phyloP scores from a whole-genome alignment of 129 eudicot genomes.

The Tanacetum coccineum region DNA sequence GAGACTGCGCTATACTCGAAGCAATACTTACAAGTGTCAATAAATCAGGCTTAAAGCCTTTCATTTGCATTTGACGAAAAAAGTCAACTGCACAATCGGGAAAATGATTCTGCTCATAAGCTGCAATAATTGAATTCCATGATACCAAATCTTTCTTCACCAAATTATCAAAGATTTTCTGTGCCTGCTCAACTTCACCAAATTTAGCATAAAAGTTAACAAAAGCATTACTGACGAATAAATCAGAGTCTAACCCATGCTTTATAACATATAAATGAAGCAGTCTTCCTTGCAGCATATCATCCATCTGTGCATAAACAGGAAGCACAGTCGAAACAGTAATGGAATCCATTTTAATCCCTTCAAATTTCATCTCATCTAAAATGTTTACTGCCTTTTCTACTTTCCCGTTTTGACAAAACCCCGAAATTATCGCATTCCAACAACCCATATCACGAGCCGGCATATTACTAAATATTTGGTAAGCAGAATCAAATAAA shows the following conservation, averaged over 20 bases:
- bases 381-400: slow-evolving; percentile 53
- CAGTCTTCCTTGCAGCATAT: slow-evolving; percentile 39
- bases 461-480: slow-evolving; percentile 62
- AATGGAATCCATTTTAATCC: slow-evolving; percentile 56
- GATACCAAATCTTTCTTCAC: slow-evolving; percentile 61
- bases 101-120: slow-evolving; percentile 68
- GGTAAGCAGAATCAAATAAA: slow-evolving; percentile 43
- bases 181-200: slow-evolving; percentile 49
- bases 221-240: slow-evolving; percentile 73
- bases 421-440: slow-evolving; percentile 86
- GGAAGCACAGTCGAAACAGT: slow-evolving; percentile 73
- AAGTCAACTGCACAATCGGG: slow-evolving; percentile 42
- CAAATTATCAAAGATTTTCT: slow-evolving; percentile 56
- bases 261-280: slow-evolving; percentile 66
- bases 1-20: slow-evolving; percentile 65
- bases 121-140: slow-evolving; percentile 88
- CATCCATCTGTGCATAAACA: slow-evolving; percentile 60
- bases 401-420: slow-evolving; percentile 64
- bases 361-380: slow-evolving; percentile 65
- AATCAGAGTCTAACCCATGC: slow-evolving; percentile 59
- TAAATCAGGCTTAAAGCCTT: slow-evolving; percentile 51
- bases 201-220: slow-evolving; percentile 80
- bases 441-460: slow-evolving; percentile 76
- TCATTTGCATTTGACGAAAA: slow-evolving; percentile 45
- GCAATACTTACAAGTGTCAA: slow-evolving; percentile 77